These are phyloP conservation scores for Dactylella cylindrospora DNA, from an alignment of 2,329 filamentous ascomycete genomes.

Conservation along the genomic window DNA sequence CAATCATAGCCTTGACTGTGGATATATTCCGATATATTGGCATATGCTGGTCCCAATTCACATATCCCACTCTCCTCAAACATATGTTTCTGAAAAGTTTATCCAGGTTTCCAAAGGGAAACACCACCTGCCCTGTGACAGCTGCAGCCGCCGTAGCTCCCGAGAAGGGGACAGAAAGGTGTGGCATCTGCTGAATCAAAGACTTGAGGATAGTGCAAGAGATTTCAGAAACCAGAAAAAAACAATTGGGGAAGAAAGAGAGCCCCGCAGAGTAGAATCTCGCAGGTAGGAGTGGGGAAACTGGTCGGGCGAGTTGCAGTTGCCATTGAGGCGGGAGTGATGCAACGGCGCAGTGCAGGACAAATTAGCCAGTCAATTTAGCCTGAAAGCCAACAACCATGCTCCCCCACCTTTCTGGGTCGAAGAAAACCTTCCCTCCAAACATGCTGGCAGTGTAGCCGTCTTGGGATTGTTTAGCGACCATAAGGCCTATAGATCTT, in stretches of 20 bases:
- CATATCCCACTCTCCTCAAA: too few species aligned
- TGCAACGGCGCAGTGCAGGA: constrained; percentile 34
- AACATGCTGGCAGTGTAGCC: constrained; percentile 20
- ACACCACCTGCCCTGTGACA: constrained; percentile 3
- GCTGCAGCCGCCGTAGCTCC: constrained; percentile 16
- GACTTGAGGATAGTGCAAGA: constrained; percentile 19
- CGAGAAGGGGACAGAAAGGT: constrained; percentile 12
- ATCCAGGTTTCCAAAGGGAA: constrained; percentile 3
- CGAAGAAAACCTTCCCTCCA: constrained; percentile 24
- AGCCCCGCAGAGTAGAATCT: too few species aligned
- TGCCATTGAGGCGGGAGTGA: constrained; percentile 41
- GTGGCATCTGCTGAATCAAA: too few species aligned
- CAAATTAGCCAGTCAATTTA: constrained; percentile 43
- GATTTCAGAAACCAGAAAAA: not conserved
- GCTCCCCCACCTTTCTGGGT: constrained; percentile 43
- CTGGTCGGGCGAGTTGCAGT: too few species aligned
- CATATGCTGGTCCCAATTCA: too few species aligned
- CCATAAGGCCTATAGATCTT: constrained; percentile 10
- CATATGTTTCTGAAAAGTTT: constrained; percentile 27
- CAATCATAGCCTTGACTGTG: constrained; percentile 15
- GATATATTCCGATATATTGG: constrained; percentile 44
- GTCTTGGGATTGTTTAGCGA: constrained; percentile 39
- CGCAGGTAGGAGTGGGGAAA: constrained; percentile 6
- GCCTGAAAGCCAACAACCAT: too few species aligned
- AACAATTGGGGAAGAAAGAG: constrained; percentile 26